phyloP scores from a whole-genome alignment of 306 rosid genomes.

The Benincasa hispida region DNA sequence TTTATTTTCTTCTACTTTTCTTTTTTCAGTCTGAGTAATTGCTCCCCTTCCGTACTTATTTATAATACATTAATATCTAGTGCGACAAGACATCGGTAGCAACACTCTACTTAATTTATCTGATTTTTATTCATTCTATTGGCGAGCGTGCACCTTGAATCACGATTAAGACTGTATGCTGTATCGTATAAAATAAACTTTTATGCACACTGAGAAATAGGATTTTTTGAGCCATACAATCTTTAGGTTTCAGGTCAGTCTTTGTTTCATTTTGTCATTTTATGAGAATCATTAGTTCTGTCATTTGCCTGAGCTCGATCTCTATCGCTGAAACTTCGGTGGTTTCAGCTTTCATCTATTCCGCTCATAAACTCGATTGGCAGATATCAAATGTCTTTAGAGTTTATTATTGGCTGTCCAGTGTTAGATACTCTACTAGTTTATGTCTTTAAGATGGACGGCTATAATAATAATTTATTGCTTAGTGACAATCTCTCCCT shows the following conservation, averaged over 20 bases:
- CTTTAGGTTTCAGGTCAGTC: not conserved
- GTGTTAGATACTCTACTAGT: not conserved
- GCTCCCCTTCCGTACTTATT: not conserved
- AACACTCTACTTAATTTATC: not conserved
- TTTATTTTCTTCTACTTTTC: constrained; percentile 2
- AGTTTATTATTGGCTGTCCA: not conserved
- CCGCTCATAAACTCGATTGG: not conserved
- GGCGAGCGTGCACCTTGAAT: constrained; percentile 4
- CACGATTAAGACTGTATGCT: not conserved
- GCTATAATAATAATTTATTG: not conserved
- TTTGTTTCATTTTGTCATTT: not conserved
- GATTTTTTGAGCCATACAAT: not conserved
- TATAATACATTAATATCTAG: not conserved
- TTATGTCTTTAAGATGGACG: not conserved
- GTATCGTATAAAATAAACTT: not conserved
- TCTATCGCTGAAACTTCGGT: not conserved
- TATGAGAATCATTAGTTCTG: not conserved
- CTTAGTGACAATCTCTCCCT: no score
- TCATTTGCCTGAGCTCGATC: not conserved
- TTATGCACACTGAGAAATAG: not conserved
- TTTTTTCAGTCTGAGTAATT: not conserved
- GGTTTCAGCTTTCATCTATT: not conserved
- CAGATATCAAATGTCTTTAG: not conserved
- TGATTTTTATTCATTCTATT: not conserved
- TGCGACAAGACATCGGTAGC: not conserved